These are phyloP conservation scores for Francoa sonchifolia DNA, from an alignment of 441 rosid species.

Conservation along the genomic window DNA sequence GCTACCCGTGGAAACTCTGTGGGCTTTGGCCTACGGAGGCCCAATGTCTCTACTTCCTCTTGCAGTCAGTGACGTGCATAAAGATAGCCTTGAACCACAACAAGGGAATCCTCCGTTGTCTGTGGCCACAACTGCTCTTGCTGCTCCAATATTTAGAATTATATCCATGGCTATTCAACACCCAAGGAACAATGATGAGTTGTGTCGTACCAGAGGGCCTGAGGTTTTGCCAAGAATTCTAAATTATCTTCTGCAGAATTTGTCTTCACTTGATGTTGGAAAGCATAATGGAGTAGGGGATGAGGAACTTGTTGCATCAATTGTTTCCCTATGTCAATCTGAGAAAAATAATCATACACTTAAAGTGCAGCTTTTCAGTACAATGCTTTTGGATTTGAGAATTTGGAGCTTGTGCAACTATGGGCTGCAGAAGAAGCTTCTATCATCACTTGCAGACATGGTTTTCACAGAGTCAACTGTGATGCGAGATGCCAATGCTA, in stretches of 20 bases:
- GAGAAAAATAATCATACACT: slow-evolving; percentile 77
- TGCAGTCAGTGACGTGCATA: slow-evolving; percentile 57
- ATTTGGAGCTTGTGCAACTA: slow-evolving; percentile 97
- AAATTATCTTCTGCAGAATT: slow-evolving; percentile 70
- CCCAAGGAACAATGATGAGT: slow-evolving; percentile 87
- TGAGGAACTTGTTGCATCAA: slow-evolving; percentile 96
- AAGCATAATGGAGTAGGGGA: slow-evolving; percentile 66
- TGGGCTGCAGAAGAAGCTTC: slow-evolving; percentile 93
- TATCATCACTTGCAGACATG: slow-evolving; percentile 97
- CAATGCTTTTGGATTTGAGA: slow-evolving; percentile 79
- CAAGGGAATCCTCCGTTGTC: slow-evolving; percentile 46
- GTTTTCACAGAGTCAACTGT: slow-evolving; percentile 86
- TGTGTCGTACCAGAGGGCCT: slow-evolving; percentile 71
- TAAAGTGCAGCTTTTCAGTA: slow-evolving; percentile 90
- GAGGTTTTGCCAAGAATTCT: slow-evolving; percentile 83
- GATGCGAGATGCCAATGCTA: slow-evolving; percentile 95
- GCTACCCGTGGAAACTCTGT: slow-evolving; percentile 80
- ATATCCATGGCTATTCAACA: slow-evolving; percentile 76
- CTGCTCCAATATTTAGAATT: slow-evolving; percentile 87
- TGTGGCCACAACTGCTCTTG: slow-evolving; percentile 57
- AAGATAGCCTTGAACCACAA: slow-evolving; percentile 70
- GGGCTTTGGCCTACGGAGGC: slow-evolving; percentile 98
- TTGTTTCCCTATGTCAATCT: slow-evolving; percentile 82
- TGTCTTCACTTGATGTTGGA: slow-evolving; percentile 53
- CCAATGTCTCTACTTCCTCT: slow-evolving; percentile 94